These are phyloP conservation scores for Phaeolepiota aurea DNA, from an alignment of 768 basidiomycete genomes.

Conservation along the genomic window DNA sequence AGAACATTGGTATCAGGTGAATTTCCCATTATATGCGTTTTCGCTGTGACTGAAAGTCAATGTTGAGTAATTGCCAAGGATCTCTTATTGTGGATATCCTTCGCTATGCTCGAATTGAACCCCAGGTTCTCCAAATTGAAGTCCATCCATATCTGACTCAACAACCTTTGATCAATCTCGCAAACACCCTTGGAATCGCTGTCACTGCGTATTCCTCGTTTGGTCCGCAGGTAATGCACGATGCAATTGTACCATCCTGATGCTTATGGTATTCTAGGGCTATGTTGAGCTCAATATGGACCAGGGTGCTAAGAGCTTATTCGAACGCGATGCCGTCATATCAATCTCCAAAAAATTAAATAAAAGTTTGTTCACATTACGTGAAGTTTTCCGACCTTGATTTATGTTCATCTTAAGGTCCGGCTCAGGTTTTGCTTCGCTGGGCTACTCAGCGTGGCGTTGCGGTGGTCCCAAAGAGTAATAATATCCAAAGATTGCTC, in stretches of 20 bases:
- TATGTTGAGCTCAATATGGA: conserved; percentile 61
- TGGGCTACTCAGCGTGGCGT: conserved; percentile 75
- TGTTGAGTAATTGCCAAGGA: conserved; percentile 63
- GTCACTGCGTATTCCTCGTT: conserved; percentile 60
- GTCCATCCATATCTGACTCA: conserved; percentile 68
- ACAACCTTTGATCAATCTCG: conserved; percentile 44
- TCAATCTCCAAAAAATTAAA: conserved; percentile 38
- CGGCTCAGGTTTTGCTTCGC: conserved; percentile 67
- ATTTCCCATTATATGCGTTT: conserved; percentile 4
- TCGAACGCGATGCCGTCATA: conserved; percentile 38
- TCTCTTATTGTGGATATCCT: conserved; percentile 67
- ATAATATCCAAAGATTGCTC: conserved; percentile 32
- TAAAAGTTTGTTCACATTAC: conserved; percentile 45
- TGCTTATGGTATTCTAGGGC: conserved; percentile 24
- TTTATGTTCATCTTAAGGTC: conserved; percentile 24
- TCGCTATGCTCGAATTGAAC: conserved; percentile 69
- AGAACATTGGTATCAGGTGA: conserved; percentile 75
- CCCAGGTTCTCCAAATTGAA: conserved; percentile 63
- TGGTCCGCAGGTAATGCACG: conserved; percentile 20
- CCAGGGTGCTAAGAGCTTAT: conserved; percentile 41
- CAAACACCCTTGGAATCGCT: conserved; percentile 47
- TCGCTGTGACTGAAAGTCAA: conserved; percentile 2
- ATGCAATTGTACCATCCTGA: conserved; percentile 13
- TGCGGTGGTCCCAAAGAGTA: conserved; percentile 71
- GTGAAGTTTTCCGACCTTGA: too few relatives aligned